Conservation (phyloP, 129 eudicot species). For the Apium graveolens region DNA sequence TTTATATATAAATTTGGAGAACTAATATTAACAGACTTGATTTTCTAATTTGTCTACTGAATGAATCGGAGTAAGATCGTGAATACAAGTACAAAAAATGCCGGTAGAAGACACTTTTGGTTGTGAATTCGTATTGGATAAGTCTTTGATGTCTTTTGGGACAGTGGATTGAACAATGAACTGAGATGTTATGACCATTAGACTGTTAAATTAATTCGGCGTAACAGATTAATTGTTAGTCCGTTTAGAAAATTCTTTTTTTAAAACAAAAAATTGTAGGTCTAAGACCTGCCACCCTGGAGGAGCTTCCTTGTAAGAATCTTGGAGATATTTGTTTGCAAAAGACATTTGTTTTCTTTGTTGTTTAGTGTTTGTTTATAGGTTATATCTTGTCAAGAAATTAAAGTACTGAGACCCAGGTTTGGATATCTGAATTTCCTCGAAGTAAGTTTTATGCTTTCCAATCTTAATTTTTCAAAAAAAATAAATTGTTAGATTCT, state of each 20-base stretch:
- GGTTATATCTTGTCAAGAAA: too few relatives aligned
- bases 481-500: too few relatives aligned
- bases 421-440: too few relatives aligned
- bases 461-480: too few relatives aligned
- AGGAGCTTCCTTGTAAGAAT: background rate
- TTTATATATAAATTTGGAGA: background rate
- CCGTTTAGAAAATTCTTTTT: too few relatives aligned
- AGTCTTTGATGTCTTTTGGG: background rate
- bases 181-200: background rate
- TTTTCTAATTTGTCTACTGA: background rate
- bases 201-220: too few relatives aligned
- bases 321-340: background rate
- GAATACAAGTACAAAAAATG: background rate
- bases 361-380: too few relatives aligned
- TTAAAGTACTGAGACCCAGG: background rate
- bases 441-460: too few relatives aligned
- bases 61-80: background rate
- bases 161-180: background rate
- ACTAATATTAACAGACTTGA: background rate
- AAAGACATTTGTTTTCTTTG: background rate
- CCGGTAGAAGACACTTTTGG: background rate
- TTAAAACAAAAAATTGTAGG: background rate
- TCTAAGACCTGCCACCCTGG: background rate
- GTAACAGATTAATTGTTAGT: too few relatives aligned
- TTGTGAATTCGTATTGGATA: background rate